A percentile compares a stretch with the other conserved stretches of the same genome.
Evolutionary conservation across 2,329 filamentous ascomycete species (phyloP).

Genomic region (Trichophyton equinum): DNA sequence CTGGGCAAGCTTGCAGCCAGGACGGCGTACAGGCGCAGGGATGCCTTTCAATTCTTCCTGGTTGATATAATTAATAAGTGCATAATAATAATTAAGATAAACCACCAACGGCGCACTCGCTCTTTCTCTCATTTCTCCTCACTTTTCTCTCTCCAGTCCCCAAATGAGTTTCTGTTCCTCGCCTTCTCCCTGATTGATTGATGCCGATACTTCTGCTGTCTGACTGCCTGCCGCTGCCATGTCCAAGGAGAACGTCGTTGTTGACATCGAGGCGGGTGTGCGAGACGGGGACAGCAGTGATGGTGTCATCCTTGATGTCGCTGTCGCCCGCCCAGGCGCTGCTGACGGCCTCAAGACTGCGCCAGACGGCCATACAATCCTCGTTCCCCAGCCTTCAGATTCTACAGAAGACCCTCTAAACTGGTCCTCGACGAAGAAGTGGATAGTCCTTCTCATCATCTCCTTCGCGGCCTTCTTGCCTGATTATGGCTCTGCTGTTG

Average conservation of each 20-base stretch:
- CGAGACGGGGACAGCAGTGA: constrained; percentile 8
- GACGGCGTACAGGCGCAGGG: too few relatives aligned
- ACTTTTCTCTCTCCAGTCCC: too few relatives aligned
- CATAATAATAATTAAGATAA: too few relatives aligned
- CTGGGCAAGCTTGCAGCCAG: too few relatives aligned
- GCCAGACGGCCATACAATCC: constrained; percentile 23
- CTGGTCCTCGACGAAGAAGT: constrained; percentile 25
- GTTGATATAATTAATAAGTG: too few relatives aligned
- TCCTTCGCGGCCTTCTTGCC: constrained; percentile 28
- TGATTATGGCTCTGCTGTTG: constrained; percentile 33
- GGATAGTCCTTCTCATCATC: constrained; percentile 28
- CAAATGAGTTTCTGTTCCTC: background rate
- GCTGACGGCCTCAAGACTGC: constrained; percentile 22
- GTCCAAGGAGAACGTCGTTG: background rate
- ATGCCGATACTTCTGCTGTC: background rate
- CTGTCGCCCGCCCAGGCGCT: constrained; percentile 2
- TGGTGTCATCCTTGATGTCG: constrained; percentile 23
- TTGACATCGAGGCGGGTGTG: background rate
- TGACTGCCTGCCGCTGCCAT: background rate
- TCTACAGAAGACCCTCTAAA: constrained; percentile 29
- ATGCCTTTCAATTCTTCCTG: too few relatives aligned
- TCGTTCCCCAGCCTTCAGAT: constrained; percentile 28
- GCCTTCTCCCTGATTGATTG: background rate
- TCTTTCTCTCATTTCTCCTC: too few relatives aligned
- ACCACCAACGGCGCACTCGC: too few relatives aligned